Evolutionary conservation across 2,329 filamentous ascomycete species (phyloP).

Genomic region (Fonsecaea monophora): DNA sequence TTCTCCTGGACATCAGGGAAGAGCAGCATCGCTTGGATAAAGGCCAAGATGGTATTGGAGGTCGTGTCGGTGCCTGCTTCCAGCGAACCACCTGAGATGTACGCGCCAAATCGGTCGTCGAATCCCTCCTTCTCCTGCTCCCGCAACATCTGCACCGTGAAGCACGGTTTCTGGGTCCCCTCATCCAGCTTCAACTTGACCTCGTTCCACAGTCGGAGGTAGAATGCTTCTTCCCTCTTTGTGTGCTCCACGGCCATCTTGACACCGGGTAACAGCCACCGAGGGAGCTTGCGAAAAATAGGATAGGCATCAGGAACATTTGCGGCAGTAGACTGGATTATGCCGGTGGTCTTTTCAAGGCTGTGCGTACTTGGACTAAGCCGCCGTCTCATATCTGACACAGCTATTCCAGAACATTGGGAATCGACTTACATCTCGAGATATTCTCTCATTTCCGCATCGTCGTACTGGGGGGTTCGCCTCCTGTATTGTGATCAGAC

Average conservation of each 20-base stretch:
- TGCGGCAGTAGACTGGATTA: conserved; percentile 52
- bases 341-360: conserved; percentile 3
- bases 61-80: conserved; percentile 30
- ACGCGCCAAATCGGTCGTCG: conserved; percentile 32
- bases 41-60: conserved; percentile 10
- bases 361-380: background rate
- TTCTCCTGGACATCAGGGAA: conserved; percentile 55
- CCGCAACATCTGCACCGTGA: conserved; percentile 27
- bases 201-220: conserved; percentile 51
- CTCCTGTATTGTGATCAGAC: conserved; percentile 56
- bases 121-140: conserved; percentile 45
- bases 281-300: conserved; percentile 53
- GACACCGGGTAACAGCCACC: conserved; percentile 33
- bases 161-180: conserved; percentile 37
- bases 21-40: conserved; percentile 54
- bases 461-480: conserved; percentile 50
- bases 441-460: conserved; percentile 52
- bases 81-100: conserved; percentile 43
- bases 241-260: conserved; percentile 48
- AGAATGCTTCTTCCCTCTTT: conserved; percentile 51
- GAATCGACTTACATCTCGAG: conserved; percentile 48
- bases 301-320: conserved; percentile 57
- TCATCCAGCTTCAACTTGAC: conserved; percentile 42
- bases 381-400: conserved; percentile 23
- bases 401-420: conserved; percentile 44